Evolutionary conservation across 2,329 filamentous ascomycete genomes (phyloP), one percentile per base, ranked within the genome.

Genomic region (Monosporascus sp.): DNA sequence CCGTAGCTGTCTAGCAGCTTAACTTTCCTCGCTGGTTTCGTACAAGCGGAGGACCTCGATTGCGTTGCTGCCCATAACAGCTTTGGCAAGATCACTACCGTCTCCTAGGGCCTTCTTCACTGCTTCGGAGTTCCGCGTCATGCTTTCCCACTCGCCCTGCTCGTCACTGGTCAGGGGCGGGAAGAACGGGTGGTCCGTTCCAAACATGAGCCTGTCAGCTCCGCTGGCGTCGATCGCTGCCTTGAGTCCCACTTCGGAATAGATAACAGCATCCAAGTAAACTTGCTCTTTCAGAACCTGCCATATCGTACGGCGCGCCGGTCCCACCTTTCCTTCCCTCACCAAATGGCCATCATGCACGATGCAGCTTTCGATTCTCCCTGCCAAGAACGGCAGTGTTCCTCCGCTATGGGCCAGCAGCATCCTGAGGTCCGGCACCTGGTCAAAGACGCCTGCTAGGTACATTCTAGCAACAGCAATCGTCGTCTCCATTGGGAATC

Each of bases 401-500:
- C 92, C 92, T 1, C 92, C 92, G 24, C 88, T 91, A 71, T 97
- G 92, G 0, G 92, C 92, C 5, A 97, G 76, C 51, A 97, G 76
- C 65, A 97, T 84, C 22, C 83, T 78, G 56, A 97, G 71, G 8
- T 76, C 74, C 0, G 80, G 81, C 45, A 90, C 87, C 9, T 81
- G 77, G 68, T 96, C 90, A 69, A 94, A 96, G 0, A 95, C 88
- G 0, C 90, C 89, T 0, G 87, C 82, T n/a, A 97, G 75, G 51
- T 90, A 85, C 90, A 97, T 95, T 47, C 92, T 79, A 4, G 89
- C 84, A 2, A 96, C 86, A 0, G 91, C 90, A 61, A 97, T 93
- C 1, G 92, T 96, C 1, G 92, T 97, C 72, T 97, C 92, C 60
- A 97, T 82, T 0, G 92, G 91, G 67, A 96, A 96, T 0, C 92